Conservation (phyloP, 2,329 filamentous ascomycete species). For the Didymella pomorum region DNA sequence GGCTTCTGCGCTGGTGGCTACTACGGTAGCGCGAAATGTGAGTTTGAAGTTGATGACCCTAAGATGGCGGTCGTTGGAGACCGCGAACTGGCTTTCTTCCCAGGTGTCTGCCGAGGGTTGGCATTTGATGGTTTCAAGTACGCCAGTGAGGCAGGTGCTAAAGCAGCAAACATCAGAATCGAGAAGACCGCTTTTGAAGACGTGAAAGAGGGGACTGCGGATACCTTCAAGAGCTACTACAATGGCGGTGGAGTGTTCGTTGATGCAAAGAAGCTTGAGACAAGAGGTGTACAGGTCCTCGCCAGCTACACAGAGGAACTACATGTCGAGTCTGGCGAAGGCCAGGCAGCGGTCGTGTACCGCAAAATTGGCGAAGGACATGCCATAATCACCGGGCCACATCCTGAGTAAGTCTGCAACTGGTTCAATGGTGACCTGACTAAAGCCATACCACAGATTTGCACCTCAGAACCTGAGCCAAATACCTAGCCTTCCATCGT, state of each 20-base stretch:
- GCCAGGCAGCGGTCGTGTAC: constrained; percentile 81
- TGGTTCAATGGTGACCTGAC: background rate
- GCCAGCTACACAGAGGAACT: constrained; percentile 80
- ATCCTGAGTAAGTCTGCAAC: constrained; percentile 76
- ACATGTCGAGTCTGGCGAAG: constrained; percentile 76
- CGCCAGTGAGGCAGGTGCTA: constrained; percentile 83
- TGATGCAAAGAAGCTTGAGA: constrained; percentile 69
- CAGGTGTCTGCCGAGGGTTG: constrained; percentile 82
- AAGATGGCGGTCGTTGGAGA: constrained; percentile 84
- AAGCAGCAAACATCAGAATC: constrained; percentile 73
- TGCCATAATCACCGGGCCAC: constrained; percentile 82
- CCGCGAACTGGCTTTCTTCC: constrained; percentile 87
- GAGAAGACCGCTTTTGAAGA: constrained; percentile 65
- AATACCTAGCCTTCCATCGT: constrained; percentile 72
- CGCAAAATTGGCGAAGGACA: constrained; percentile 83
- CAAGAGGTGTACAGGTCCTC: constrained; percentile 77
- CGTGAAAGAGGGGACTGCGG: constrained; percentile 60
- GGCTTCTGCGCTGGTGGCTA: constrained; percentile 96
- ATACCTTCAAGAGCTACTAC: constrained; percentile 79
- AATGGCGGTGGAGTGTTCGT: constrained; percentile 96
- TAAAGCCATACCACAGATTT: constrained; percentile 66
- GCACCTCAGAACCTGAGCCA: constrained; percentile 78
- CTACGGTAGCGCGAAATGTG: constrained; percentile 81
- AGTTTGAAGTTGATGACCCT: constrained; percentile 88
- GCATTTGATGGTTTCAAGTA: constrained; percentile 93